These are phyloP conservation scores for Ophiostoma sp. DNA, from an alignment of 2,329 filamentous ascomycete species.

Conservation along the genomic window DNA sequence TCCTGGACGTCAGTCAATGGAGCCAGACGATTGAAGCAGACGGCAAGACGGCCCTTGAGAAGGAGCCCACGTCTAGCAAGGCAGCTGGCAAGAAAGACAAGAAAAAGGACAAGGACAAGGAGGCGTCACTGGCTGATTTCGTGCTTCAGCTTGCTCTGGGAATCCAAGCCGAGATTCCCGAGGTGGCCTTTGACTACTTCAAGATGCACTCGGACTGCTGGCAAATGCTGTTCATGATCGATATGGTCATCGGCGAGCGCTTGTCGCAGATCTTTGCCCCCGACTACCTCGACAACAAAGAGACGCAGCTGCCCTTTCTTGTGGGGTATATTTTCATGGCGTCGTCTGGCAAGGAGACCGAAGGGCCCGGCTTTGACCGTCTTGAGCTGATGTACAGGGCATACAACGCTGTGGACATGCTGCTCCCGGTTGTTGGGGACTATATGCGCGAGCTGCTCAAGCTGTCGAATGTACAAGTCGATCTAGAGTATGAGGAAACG, in stretches of 20 bases:
- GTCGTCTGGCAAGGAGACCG: neutral
- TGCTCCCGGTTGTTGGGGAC: neutral
- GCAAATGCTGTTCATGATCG: neutral
- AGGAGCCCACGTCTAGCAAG: too few species aligned
- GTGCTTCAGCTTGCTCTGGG: neutral
- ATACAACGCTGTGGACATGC: too few species aligned
- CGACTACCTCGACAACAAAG: neutral
- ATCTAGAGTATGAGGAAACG: too few species aligned
- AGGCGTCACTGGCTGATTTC: neutral
- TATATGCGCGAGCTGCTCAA: too few species aligned
- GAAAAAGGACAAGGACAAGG: neutral
- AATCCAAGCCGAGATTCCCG: neutral
- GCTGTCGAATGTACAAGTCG: too few species aligned
- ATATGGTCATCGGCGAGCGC: too few species aligned
- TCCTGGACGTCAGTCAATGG: too few species aligned
- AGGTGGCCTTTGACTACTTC: slow-evolving; percentile 1
- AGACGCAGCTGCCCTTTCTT: neutral
- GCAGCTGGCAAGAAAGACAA: neutral
- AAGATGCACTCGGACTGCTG: neutral
- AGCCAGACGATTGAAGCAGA: too few species aligned
- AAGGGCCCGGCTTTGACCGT: neutral
- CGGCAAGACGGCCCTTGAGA: too few species aligned
- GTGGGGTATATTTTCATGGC: slow-evolving; percentile 1
- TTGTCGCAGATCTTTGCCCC: too few species aligned
- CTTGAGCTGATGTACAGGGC: neutral